These are phyloP conservation scores for Wickerhamomyces ciferrii DNA, from an alignment of 805 yeast species.

Conservation along the genomic window DNA sequence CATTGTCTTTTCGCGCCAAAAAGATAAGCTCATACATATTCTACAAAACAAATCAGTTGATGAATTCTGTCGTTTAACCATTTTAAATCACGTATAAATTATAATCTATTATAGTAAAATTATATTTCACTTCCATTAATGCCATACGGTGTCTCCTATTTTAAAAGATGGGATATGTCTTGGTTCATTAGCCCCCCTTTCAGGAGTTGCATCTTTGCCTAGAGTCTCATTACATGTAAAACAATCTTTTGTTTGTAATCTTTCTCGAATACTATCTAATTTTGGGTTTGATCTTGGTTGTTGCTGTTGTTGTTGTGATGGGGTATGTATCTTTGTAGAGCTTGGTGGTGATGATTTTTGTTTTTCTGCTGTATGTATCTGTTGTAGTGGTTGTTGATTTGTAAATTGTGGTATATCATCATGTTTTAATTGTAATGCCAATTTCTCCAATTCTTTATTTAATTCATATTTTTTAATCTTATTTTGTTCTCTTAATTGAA, in stretches of 20 bases:
- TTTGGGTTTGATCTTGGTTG: background rate
- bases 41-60: too few species aligned
- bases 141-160: background rate
- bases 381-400: background rate
- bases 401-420: conserved; percentile 3
- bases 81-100: too few species aligned
- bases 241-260: background rate
- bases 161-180: background rate
- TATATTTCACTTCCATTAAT: background rate
- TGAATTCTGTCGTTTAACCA: too few species aligned
- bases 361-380: background rate
- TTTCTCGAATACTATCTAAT: background rate
- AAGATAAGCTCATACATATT: too few species aligned
- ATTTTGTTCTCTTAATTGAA: conserved; percentile 28
- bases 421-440: conserved; percentile 20
- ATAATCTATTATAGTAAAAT: too few species aligned
- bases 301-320: background rate
- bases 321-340: background rate
- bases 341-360: background rate
- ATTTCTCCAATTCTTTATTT: conserved; percentile 22
- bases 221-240: background rate
- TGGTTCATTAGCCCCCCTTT: background rate
- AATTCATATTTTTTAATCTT: conserved; percentile 28
- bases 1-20: too few species aligned
- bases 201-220: background rate